Conservation (phyloP, 257 asterid species). For the Ballota nigra region DNA sequence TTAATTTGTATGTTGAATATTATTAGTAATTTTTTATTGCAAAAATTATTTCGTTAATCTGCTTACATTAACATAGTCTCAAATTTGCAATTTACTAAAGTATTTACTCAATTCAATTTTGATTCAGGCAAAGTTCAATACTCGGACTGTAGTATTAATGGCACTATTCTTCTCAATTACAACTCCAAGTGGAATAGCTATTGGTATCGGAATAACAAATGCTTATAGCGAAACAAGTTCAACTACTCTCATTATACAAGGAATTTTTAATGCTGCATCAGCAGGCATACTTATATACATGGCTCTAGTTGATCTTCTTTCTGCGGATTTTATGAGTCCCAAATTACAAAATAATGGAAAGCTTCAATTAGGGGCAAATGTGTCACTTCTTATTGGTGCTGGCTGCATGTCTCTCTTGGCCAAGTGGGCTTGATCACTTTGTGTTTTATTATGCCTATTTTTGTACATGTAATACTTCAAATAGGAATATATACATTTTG, state of each 20-base stretch:
- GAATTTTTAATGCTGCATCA: conserved; percentile 38
- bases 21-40: no score
- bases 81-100: no score
- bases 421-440: conserved; percentile 30
- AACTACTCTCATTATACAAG: conserved; percentile 25
- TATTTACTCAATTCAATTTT: background rate
- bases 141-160: conserved; percentile 25
- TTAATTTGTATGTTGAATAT: no score
- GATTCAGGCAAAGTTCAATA: conserved; percentile 32
- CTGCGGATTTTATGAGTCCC: conserved; percentile 42
- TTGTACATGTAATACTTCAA: background rate
- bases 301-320: conserved; percentile 41
- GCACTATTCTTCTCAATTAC: conserved; percentile 37
- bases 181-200: conserved; percentile 29
- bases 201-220: conserved; percentile 38
- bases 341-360: conserved; percentile 30
- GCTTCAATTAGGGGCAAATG: conserved; percentile 31
- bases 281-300: conserved; percentile 41
- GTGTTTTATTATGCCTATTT: background rate
- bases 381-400: conserved; percentile 38
- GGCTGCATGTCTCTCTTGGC: conserved; percentile 47
- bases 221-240: conserved; percentile 33
- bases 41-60: no score
- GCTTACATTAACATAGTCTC: no score
- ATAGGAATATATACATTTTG: background rate